Percentiles rank a stretch among this genome's conserved stretches.
Evolutionary conservation across 108 stramenopile species (phyloP).

Genomic region (Skeletonema tropicum): DNA sequence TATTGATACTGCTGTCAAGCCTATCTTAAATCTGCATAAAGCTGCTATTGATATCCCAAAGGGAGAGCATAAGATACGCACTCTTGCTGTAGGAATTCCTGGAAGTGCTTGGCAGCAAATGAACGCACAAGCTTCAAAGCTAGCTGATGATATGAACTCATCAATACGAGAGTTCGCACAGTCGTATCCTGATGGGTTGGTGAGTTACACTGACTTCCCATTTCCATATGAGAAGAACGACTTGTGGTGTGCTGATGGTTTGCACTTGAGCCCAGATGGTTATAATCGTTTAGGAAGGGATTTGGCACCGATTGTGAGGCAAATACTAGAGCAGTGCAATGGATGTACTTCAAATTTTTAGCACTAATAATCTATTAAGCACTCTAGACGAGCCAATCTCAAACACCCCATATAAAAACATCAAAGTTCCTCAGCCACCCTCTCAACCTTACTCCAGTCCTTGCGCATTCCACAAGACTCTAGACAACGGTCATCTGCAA

Average conservation of each 20-base stretch:
- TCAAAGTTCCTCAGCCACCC: conserved; percentile 40
- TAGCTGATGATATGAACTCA: conserved; percentile 52
- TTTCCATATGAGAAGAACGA: conserved; percentile 43
- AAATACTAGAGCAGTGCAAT: conserved; percentile 23
- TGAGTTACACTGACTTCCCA: conserved; percentile 61
- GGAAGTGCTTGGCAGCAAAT: conserved; percentile 65
- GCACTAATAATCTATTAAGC: conserved; percentile 2
- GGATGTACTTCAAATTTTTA: not conserved
- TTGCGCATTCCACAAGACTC: conserved; percentile 88
- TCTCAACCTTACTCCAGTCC: conserved; percentile 57
- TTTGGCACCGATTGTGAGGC: conserved; percentile 54
- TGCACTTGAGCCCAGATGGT: conserved; percentile 69
- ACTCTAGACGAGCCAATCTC: not conserved
- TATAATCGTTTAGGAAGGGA: conserved; percentile 58
- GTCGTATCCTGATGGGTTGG: conserved; percentile 10
- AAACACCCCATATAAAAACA: not conserved
- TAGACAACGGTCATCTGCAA: conserved; percentile 66
- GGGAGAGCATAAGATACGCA: conserved; percentile 32
- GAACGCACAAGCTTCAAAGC: conserved; percentile 26
- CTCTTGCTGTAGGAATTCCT: conserved; percentile 72
- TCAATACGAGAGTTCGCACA: conserved; percentile 43
- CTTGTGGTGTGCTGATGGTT: conserved; percentile 59
- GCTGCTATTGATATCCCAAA: conserved; percentile 40
- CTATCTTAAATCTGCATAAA: conserved; percentile 45
- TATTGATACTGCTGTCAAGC: conserved; percentile 16